These are phyloP conservation scores for Magnolia officinalis DNA, from an alignment of 164 flowering plant species.

Conservation along the genomic window DNA sequence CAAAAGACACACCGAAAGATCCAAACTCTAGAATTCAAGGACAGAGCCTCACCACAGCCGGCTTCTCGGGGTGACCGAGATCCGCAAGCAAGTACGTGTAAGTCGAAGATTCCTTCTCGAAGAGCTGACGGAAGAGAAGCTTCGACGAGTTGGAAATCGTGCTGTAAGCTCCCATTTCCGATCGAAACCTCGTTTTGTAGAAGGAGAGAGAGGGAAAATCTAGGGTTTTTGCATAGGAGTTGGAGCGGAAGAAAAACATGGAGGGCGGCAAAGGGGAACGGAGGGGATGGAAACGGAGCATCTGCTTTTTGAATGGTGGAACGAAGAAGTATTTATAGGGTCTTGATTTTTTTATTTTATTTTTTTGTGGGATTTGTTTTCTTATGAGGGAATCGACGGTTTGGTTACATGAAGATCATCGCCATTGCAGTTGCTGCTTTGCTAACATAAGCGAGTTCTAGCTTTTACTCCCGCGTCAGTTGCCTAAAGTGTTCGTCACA, in stretches of 20 bases:
- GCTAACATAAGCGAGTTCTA: background rate
- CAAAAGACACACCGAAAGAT: background rate
- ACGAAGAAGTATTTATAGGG: background rate
- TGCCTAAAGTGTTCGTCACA: too few species aligned
- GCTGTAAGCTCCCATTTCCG: conserved; percentile 24
- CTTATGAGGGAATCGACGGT: background rate
- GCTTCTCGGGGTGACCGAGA: conserved; percentile 72
- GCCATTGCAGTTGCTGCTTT: background rate
- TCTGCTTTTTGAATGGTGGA: background rate
- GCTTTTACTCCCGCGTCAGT: background rate
- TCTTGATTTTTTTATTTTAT: background rate
- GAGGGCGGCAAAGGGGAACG: background rate
- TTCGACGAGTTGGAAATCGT: conserved; percentile 39
- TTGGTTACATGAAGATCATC: background rate
- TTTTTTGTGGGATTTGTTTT: background rate
- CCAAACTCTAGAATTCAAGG: background rate
- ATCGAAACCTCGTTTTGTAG: conserved; percentile 1
- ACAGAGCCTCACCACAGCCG: conserved; percentile 58
- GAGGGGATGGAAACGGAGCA: conserved; percentile 12
- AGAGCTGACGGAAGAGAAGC: conserved; percentile 45
- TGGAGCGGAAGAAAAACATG: conserved; percentile 5
- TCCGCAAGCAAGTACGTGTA: conserved; percentile 94
- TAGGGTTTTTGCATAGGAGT: conserved; percentile 4
- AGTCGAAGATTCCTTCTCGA: conserved; percentile 69
- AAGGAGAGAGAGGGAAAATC: background rate